Evolutionary conservation across 768 basidiomycete species (phyloP), one percentile per base, ranked within the genome.

Genomic region (Tricholoma saponaceum): DNA sequence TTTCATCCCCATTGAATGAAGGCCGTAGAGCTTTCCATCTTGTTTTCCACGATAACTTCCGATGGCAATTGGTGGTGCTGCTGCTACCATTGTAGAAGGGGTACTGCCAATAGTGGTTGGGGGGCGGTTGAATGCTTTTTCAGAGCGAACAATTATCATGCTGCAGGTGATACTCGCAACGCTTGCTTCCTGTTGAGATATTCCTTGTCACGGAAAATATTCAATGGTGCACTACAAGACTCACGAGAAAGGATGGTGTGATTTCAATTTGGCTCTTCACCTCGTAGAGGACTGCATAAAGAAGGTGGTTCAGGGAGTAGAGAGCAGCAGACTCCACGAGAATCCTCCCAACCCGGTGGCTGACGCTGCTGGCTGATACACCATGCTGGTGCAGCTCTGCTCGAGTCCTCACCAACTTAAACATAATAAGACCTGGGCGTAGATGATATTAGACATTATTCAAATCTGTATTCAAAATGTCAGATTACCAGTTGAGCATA

Each of bases 231-330:
- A 2, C 7, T 18, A 18, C 2, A 9, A 30, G 26, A 28, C 47
- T 49, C 26, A 49, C 47, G 8, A 49, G 47, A 18, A 8, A 49
- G n/a, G 16, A 16, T 3, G 47, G 14, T 0, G 47, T 30, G 16
- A 49, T 49, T 49, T 49, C 47, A n/a, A 49, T n/a, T 28, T 49
- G 47, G n/a, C 18, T 49, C 47, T 49, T 49, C 25, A 49, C 26
- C 26, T 49, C 47, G n/a, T 49, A 49, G 16, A 49, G 47, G 16
- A 49, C 8, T 26, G n/a, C 28, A 13, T 49, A 49, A 30, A 49
- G 47, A n/a, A 49, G 47, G n/a, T 49, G 47, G 13, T 28, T 30
- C 26, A 49, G 7, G n/a, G 47, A 49, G 4, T 49, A 49, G 26
- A 49, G 47, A 30, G 47, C 47, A 7, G 47, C 47, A 28, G 47